Percentiles rank a stretch among this genome's conserved stretches.
Evolutionary conservation across 192 early-diverging fungal genomes (phyloP).

Genomic region (Coemansia brasiliensis): DNA sequence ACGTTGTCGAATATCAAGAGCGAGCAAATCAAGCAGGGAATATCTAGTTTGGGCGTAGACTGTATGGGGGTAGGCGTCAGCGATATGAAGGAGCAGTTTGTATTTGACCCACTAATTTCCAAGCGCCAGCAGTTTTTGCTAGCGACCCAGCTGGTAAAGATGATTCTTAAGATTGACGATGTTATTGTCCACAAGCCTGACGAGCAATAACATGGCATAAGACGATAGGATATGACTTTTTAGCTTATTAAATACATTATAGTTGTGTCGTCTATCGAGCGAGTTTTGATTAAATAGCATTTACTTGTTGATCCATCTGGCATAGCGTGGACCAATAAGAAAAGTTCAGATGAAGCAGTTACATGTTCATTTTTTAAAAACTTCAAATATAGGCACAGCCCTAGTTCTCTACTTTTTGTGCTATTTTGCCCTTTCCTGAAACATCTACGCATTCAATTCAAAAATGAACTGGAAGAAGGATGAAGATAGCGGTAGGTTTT

Average conservation of each 20-base stretch:
- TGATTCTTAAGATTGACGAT: conserved; percentile 97
- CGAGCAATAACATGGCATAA: too few relatives aligned
- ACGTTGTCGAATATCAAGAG: conserved; percentile 95
- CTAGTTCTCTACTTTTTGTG: too few relatives aligned
- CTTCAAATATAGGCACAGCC: too few relatives aligned
- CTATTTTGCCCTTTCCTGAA: neutral
- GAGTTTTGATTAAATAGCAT: too few relatives aligned
- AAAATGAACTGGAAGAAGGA: conserved; percentile 55
- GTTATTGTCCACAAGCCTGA: conserved; percentile 61
- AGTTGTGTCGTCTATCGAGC: too few relatives aligned
- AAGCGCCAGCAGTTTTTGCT: conserved; percentile 98
- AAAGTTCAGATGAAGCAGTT: too few relatives aligned
- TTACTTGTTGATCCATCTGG: too few relatives aligned
- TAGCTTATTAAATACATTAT: too few relatives aligned
- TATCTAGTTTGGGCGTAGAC: conserved; percentile 91
- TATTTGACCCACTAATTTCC: conserved; percentile 98
- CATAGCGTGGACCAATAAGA: too few relatives aligned
- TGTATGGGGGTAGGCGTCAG: conserved; percentile 90
- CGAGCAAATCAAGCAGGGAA: conserved; percentile 83
- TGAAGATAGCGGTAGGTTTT: conserved; percentile 46
- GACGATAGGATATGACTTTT: neutral
- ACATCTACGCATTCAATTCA: neutral
- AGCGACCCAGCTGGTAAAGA: conserved; percentile 98
- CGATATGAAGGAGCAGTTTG: conserved; percentile 97
- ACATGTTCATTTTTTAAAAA: too few relatives aligned